Evolutionary conservation across 257 asterid genomes (phyloP), one percentile per base, ranked within the genome.

Genomic region (Scutellaria barbata): DNA sequence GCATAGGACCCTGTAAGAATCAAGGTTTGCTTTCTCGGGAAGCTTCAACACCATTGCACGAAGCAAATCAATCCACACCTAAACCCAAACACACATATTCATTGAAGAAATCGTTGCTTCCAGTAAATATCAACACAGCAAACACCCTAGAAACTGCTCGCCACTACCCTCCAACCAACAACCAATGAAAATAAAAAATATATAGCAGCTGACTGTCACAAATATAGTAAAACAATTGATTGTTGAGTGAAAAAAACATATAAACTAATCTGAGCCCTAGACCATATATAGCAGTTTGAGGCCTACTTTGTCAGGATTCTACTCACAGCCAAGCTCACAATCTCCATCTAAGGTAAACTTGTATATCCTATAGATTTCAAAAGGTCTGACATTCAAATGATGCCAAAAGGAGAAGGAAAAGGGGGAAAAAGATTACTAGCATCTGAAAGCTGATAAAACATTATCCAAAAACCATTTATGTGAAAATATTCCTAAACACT

Each of bases 41-140:
- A 94, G 85, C 86, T 87, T 91, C 87, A 87, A 63, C 69, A 89
- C 96, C 96, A 94, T 94, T 81, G 81, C 95, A 63, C 87, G 80
- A 62, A 94, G 92, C 77, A 94, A 79, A 79, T 91, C 96, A 78
- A 91, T 79, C 99, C 99, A 94, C 56, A 86, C 87, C 98, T 94
- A 80, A 72, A 76, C 77, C 17, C 43, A 66, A 76, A 65, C 69
- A 68, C n/a, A 68, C 46, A 58, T 16, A 16, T 64, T 79, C 8
- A 52, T 47, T 71, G 56, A 55, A 63, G n/a, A 60, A 33, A 42
- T 42, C 42, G 16, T 37, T 35, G 63, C 30, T 22, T 40, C 66
- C 47, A 35, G 54, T 60, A 41, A 35, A 39, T 65, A 71, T 69
- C 25, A 71, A 57, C 52, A 17, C 8, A 62, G 63, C 39, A 41